These are phyloP conservation scores for Yamadazyma laniorum DNA, from an alignment of 805 yeast genomes.

Conservation along the genomic window DNA sequence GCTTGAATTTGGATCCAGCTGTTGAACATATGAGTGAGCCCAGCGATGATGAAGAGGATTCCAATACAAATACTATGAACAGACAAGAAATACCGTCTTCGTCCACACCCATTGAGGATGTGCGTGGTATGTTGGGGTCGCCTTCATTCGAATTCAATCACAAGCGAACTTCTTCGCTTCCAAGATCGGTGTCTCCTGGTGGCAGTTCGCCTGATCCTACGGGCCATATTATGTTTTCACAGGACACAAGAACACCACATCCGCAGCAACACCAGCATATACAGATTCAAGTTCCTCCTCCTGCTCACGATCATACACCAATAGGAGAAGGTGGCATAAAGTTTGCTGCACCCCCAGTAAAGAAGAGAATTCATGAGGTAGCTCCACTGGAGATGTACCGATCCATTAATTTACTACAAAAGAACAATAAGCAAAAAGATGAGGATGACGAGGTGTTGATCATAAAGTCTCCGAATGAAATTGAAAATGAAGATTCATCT, in stretches of 20 bases:
- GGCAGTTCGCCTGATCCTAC: neutral
- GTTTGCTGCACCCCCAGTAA: constrained; percentile 59
- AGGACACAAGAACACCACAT: neutral
- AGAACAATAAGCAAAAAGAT: constrained; percentile 39
- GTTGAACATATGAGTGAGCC: constrained; percentile 43
- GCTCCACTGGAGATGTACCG: constrained; percentile 82
- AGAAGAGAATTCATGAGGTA: constrained; percentile 41
- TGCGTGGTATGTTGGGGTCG: too few species aligned
- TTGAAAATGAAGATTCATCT: constrained; percentile 40
- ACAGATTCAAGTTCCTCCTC: constrained; percentile 1
- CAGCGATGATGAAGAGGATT: constrained; percentile 30
- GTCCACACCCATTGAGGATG: too few species aligned
- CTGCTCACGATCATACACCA: constrained; percentile 6
- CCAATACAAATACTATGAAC: too few species aligned
- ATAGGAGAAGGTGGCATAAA: constrained; percentile 39
- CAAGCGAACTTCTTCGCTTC: neutral
- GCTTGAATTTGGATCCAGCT: constrained; percentile 5
- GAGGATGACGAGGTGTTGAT: constrained; percentile 72
- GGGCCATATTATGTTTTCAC: constrained; percentile 5
- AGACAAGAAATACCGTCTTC: too few species aligned
- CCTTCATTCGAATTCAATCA: too few species aligned
- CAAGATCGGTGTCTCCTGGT: neutral
- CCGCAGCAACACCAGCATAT: constrained; percentile 1
- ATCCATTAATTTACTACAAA: constrained; percentile 78
- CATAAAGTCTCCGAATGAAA: constrained; percentile 75